phyloP scores from a whole-genome alignment of 1,139 yeast genomes.

The Blastobotrys buckinghamii region DNA sequence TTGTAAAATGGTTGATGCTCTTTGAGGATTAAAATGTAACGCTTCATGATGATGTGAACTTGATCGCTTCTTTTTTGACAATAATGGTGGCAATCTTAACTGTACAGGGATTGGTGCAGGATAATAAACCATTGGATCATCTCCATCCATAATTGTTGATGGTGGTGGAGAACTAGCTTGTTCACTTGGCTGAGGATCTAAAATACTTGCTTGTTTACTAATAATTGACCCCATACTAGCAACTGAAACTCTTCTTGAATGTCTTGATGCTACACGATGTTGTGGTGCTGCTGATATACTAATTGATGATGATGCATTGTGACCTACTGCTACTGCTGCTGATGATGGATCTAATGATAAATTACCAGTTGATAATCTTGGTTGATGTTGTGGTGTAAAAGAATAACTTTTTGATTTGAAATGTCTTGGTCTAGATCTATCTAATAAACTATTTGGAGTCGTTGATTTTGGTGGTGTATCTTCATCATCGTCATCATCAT shows the following conservation, averaged over 20 bases:
- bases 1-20: constrained; percentile 15
- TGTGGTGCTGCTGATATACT: neutral
- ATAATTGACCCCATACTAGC: constrained; percentile 4
- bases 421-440: neutral
- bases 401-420: constrained; percentile 1
- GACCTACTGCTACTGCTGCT: neutral
- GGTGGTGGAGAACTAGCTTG: neutral
- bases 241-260: constrained; percentile 7
- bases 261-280: neutral
- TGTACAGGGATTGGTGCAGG: constrained; percentile 34
- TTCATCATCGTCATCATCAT: neutral
- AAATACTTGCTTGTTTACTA: constrained; percentile 3
- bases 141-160: constrained; percentile 12
- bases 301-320: neutral
- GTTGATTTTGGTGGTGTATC: neutral
- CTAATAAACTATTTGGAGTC: neutral
- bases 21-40: constrained; percentile 11
- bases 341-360: constrained; percentile 7
- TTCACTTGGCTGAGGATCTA: constrained; percentile 12
- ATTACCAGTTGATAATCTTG: constrained; percentile 5
- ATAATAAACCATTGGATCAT: constrained; percentile 23
- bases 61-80: constrained; percentile 20
- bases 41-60: neutral
- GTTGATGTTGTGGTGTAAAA: constrained; percentile 5
- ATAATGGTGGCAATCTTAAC: constrained; percentile 23